Base-by-base conservation (phyloP, 495 filamentous ascomycete genomes). In the Ascodesmis nigricans region DNA sequence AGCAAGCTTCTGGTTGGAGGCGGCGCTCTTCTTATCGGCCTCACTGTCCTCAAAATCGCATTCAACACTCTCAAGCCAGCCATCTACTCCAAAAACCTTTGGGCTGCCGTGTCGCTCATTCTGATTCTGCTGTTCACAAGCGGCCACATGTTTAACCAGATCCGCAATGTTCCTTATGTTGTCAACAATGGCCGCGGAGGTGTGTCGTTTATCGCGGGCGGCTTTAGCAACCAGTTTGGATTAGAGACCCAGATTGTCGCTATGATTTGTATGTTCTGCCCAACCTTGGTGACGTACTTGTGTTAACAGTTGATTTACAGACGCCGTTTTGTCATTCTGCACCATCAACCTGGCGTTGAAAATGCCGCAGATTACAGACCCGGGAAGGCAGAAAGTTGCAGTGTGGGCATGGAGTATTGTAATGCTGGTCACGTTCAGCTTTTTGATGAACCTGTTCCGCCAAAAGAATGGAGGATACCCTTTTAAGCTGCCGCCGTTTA, bases 91-190 rank as follows among this genome's bases (percentile, higher is more conserved):
- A 69, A 83, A 35, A 93, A 87, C 38, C 56, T 93, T 18, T 99
- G 87, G 90, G 82, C 87, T 21, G 83, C 76, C 18, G 52, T 91
- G 43, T 84, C 77, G 51, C 59, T 99, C 33, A 78, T 99, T 44
- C 66, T 70, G 5, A 80, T 99, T 38, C 69, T 99, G 26, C 60
- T 99, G 21, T 99, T 99, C 59, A 95, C 78, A 21, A 81, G 73
- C 43, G 87, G 90, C 9, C 82, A 95, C 53, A 97, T 99, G 87
- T 99, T 83, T 65, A 95, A 95, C 56, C 87, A 95, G 45, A 99
- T 99, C 51, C 67, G 87, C 36, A 82, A 82, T 49, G 81, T 87
- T 0, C 84, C 87, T n/a, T 99, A 99, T 49, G 79, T 95, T 29
- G 69, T 71, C 22, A 78, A 73, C 14, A 74, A 95, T 56, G 80